Conservation (phyloP, 2,329 filamentous ascomycete species). For the Xylariaceae sp. region DNA sequence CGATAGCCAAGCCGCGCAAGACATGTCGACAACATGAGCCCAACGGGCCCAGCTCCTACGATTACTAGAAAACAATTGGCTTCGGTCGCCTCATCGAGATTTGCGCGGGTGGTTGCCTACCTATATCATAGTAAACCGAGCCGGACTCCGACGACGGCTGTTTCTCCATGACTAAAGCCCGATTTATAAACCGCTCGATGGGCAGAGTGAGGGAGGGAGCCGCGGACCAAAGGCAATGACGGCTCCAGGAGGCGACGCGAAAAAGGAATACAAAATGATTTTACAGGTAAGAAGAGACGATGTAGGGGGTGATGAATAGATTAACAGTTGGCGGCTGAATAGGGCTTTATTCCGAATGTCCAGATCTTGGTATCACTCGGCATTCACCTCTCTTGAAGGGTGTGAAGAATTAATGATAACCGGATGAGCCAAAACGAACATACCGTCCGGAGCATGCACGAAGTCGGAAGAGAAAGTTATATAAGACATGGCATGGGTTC, state of each 20-base stretch:
- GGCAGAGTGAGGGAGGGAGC: too few species aligned
- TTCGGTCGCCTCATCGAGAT: constrained; percentile 7
- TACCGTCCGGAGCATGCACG: not conserved
- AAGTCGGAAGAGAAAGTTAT: not conserved
- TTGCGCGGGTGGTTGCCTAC: constrained; percentile 25
- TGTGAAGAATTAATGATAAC: not conserved
- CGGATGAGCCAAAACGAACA: not conserved
- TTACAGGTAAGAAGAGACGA: not conserved
- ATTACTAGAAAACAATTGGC: constrained; percentile 55
- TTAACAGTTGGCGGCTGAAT: not conserved
- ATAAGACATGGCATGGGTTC: constrained; percentile 3
- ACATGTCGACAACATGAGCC: constrained; percentile 80
- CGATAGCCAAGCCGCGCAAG: constrained; percentile 90
- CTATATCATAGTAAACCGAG: constrained; percentile 39
- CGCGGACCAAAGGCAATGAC: too few species aligned
- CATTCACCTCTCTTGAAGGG: not conserved
- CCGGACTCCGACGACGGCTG: constrained; percentile 15
- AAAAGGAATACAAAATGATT: not conserved
- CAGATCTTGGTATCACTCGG: not conserved
- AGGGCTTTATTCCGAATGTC: constrained; percentile 2
- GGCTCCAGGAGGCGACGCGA: too few species aligned
- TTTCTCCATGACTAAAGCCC: constrained; percentile 19
- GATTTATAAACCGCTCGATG: not conserved
- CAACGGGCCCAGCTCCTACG: constrained; percentile 82
- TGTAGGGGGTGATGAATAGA: not conserved